Evolutionary conservation across 106 monocot species (phyloP).

Genomic region (Dioscorea dumetorum): DNA sequence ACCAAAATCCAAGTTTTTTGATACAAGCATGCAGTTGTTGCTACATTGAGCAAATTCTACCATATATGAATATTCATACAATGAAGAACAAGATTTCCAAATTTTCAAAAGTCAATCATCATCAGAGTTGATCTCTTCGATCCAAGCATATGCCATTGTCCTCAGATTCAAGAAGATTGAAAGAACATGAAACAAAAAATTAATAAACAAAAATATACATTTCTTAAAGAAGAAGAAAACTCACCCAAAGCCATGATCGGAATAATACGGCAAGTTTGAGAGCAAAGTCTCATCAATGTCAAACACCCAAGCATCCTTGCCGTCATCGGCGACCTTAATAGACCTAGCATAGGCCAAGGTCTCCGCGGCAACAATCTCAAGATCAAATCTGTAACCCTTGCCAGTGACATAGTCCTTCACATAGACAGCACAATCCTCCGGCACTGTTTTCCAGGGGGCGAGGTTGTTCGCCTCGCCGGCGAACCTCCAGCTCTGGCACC

Average conservation of each 20-base stretch:
- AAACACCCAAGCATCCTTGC: slow-evolving; percentile 81
- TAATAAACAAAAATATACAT: not conserved
- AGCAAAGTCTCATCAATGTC: slow-evolving; percentile 89
- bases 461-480: slow-evolving; percentile 76
- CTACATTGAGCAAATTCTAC: no score
- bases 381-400: slow-evolving; percentile 44
- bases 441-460: slow-evolving; percentile 48
- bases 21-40: no score
- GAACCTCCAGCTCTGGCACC: slow-evolving; percentile 69
- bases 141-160: no score
- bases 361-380: slow-evolving; percentile 46
- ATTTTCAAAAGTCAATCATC: no score
- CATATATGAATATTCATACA: no score
- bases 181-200: not conserved
- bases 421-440: slow-evolving; percentile 40
- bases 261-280: slow-evolving; percentile 80
- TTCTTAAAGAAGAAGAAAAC: not conserved
- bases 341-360: slow-evolving; percentile 38
- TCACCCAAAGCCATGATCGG: slow-evolving; percentile 41
- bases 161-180: no score
- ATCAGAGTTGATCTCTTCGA: no score
- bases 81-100: no score
- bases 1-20: no score
- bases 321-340: slow-evolving; percentile 33
- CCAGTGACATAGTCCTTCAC: slow-evolving; percentile 60